These are phyloP conservation scores for Penicillium psychrosexuale DNA, from an alignment of 2,329 filamentous ascomycete species.

Conservation along the genomic window DNA sequence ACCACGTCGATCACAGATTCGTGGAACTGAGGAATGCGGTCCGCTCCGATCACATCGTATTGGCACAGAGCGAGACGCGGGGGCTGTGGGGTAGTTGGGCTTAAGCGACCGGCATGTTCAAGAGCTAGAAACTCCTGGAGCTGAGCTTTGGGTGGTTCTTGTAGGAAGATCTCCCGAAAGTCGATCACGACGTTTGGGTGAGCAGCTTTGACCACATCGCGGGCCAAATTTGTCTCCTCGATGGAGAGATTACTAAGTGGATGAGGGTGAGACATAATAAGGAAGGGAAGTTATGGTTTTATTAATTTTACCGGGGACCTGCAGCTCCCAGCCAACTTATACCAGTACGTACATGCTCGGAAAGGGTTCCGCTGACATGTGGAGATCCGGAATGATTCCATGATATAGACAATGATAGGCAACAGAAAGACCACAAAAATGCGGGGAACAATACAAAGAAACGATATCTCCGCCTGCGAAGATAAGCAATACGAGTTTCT, in stretches of 20 bases:
- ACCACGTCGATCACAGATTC: slow-evolving; percentile 54
- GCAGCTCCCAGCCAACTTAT: background rate
- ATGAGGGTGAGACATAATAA: slow-evolving; percentile 30
- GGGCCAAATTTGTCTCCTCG: slow-evolving; percentile 35
- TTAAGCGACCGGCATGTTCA: slow-evolving; percentile 47
- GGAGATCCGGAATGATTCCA: slow-evolving; percentile 3
- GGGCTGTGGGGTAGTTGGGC: slow-evolving; percentile 44
- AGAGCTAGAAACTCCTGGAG: slow-evolving; percentile 49
- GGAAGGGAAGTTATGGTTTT: background rate
- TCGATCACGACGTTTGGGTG: slow-evolving; percentile 34
- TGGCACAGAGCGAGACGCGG: slow-evolving; percentile 52
- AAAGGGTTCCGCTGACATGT: background rate
- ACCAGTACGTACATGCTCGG: background rate
- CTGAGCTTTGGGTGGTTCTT: slow-evolving; percentile 51
- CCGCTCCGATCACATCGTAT: slow-evolving; percentile 55
- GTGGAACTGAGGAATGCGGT: slow-evolving; percentile 53
- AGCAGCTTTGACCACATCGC: slow-evolving; percentile 30
- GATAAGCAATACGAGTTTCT: background rate
- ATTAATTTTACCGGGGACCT: background rate
- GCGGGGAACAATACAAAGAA: background rate
- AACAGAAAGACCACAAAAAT: background rate
- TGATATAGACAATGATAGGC: background rate
- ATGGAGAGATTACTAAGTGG: slow-evolving; percentile 36
- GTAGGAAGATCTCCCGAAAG: slow-evolving; percentile 52
- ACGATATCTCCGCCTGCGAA: background rate